Percentiles rank a stretch among this genome's conserved stretches.
These are phyloP conservation scores for Penicillium sp. DNA, from an alignment of 2,329 filamentous ascomycete genomes.

Conservation along the genomic window DNA sequence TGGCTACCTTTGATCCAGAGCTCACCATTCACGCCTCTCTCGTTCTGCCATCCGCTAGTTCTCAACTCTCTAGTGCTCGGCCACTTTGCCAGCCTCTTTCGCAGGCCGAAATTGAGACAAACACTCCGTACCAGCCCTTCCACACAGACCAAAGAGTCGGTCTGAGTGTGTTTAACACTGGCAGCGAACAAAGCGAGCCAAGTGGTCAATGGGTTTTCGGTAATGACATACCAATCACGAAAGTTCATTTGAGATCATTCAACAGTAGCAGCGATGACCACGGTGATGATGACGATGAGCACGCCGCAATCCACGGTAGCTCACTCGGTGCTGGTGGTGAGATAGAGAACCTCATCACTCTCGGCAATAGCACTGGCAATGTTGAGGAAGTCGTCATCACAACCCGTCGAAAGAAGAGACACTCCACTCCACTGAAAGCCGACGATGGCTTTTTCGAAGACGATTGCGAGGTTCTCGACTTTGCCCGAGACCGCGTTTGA, in stretches of 20 bases:
- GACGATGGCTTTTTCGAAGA: constrained; percentile 86
- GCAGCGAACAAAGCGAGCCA: constrained; percentile 41
- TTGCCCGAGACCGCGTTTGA: constrained; percentile 64
- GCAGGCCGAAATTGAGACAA: constrained; percentile 92
- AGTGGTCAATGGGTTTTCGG: constrained; percentile 56
- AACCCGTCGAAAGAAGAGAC: constrained; percentile 67
- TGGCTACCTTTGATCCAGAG: constrained; percentile 56
- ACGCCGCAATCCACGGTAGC: constrained; percentile 27
- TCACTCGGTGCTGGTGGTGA: constrained; percentile 36
- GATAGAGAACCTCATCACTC: constrained; percentile 53
- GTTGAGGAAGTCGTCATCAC: constrained; percentile 81
- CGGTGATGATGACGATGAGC: constrained; percentile 34
- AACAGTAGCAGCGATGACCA: constrained; percentile 42
- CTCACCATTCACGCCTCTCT: constrained; percentile 40
- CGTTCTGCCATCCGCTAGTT: constrained; percentile 37
- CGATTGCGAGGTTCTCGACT: constrained; percentile 88
- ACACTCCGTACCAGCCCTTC: constrained; percentile 92
- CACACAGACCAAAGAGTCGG: constrained; percentile 84
- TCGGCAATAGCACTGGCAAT: constrained; percentile 56
- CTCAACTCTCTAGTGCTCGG: constrained; percentile 47
- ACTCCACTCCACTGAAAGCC: constrained; percentile 31
- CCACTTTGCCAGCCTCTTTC: constrained; percentile 58
- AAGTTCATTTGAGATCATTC: constrained; percentile 49
- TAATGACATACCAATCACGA: constrained; percentile 49
- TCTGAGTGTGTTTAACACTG: constrained; percentile 65